phyloP scores from a whole-genome alignment of 208 protist species.

The Polymyxa betae region DNA sequence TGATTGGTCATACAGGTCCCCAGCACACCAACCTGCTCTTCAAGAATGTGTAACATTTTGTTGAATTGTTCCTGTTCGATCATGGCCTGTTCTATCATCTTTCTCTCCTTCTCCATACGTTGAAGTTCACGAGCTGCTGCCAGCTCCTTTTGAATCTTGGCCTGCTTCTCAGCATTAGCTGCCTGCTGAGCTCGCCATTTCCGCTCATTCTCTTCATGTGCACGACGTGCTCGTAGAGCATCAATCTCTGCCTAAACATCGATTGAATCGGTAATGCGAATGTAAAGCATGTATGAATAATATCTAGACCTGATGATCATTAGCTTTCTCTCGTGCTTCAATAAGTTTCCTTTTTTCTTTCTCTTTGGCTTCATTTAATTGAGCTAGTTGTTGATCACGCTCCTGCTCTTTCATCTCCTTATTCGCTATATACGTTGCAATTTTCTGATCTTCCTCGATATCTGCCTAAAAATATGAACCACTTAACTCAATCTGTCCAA shows the following conservation, averaged over 20 bases:
- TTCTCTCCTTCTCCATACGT: conserved; percentile 56
- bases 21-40: neutral
- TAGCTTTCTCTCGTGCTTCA: conserved; percentile 22
- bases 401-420: conserved; percentile 40
- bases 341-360: conserved; percentile 10
- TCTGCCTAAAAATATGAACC: neutral
- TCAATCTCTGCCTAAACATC: conserved; percentile 52
- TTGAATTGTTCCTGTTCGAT: conserved; percentile 55
- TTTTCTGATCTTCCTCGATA: conserved; percentile 40
- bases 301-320: conserved; percentile 41
- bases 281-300: neutral
- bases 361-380: conserved; percentile 38
- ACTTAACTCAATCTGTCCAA: neutral
- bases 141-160: conserved; percentile 37
- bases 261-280: neutral
- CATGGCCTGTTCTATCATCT: conserved; percentile 54
- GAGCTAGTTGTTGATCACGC: neutral
- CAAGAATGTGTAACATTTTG: conserved; percentile 41
- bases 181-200: conserved; percentile 38
- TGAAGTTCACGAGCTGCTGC: conserved; percentile 53
- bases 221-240: conserved; percentile 55
- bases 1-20: no score
- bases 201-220: conserved; percentile 52
- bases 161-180: neutral
- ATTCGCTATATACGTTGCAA: conserved; percentile 45